These are phyloP conservation scores for Candolleomyces efflorescens DNA, from an alignment of 768 basidiomycete genomes.

Conservation along the genomic window DNA sequence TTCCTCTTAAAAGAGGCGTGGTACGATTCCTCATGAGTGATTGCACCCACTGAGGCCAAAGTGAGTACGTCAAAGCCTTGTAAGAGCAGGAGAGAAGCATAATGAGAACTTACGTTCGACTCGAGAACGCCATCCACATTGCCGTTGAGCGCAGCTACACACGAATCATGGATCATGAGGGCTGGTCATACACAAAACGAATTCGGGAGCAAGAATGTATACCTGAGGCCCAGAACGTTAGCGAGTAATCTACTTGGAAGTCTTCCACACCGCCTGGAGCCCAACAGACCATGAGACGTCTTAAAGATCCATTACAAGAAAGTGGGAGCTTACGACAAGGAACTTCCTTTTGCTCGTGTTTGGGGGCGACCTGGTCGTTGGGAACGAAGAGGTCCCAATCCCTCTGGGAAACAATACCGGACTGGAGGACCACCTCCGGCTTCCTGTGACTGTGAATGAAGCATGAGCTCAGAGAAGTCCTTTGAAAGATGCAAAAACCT, in stretches of 20 bases:
- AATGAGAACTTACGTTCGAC: slow-evolving; percentile 18
- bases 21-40: slow-evolving; percentile 14
- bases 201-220: background rate
- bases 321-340: slow-evolving; percentile 15
- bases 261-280: slow-evolving; percentile 12
- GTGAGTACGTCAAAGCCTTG: background rate
- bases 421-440: slow-evolving; percentile 24
- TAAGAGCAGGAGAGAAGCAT: too few relatives aligned
- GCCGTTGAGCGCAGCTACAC: slow-evolving; percentile 13
- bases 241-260: slow-evolving; percentile 21
- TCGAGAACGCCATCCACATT: slow-evolving; percentile 22
- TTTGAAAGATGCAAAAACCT: background rate
- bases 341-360: slow-evolving; percentile 14
- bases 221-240: slow-evolving; percentile 22
- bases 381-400: slow-evolving; percentile 22
- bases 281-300: too few relatives aligned
- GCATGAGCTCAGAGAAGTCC: background rate
- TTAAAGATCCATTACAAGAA: background rate
- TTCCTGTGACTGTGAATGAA: slow-evolving; percentile 22
- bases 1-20: slow-evolving; percentile 1
- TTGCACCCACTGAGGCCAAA: slow-evolving; percentile 15
- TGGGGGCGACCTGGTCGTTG: slow-evolving; percentile 21
- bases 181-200: background rate
- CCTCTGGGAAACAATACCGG: slow-evolving; percentile 26
- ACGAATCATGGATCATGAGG: too few relatives aligned